phyloP scores from a whole-genome alignment of 1,284 basidiomycete genomes.

The Testicularia cyperi region DNA sequence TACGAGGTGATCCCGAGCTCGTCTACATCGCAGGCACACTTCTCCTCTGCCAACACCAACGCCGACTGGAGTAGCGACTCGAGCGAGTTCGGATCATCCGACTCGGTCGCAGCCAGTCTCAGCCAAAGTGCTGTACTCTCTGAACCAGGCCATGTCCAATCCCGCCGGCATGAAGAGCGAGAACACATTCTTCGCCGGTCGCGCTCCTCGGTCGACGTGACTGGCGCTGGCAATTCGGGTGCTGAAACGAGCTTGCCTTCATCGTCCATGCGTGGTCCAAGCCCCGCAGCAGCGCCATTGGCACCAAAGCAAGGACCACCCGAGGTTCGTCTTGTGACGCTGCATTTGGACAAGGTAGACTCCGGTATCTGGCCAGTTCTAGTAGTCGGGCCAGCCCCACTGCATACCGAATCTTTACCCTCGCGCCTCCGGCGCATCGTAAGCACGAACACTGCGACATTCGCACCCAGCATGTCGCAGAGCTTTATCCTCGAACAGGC shows the following conservation, averaged over 20 bases:
- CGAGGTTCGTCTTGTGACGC: constrained; percentile 31
- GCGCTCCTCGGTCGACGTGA: background rate
- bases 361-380: constrained; percentile 42
- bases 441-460: background rate
- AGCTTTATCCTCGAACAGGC: constrained; percentile 5
- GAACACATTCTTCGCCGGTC: background rate
- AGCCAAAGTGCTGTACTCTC: constrained; percentile 30
- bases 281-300: too few relatives aligned
- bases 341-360: constrained; percentile 41
- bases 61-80: constrained; percentile 36
- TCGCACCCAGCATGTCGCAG: background rate
- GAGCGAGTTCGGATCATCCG: constrained; percentile 37
- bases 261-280: too few relatives aligned
- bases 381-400: constrained; percentile 33
- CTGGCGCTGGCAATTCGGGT: too few relatives aligned
- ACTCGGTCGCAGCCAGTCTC: constrained; percentile 24
- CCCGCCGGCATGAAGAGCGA: background rate
- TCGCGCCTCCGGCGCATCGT: background rate
- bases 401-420: constrained; percentile 9
- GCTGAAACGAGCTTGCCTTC: too few relatives aligned
- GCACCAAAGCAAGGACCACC: constrained; percentile 11
- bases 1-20: constrained; percentile 30
- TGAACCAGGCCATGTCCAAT: constrained; percentile 5
- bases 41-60: constrained; percentile 5
- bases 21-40: constrained; percentile 4